Evolutionary conservation across 768 basidiomycete species (phyloP).

Genomic region (Tricholoma sp.): DNA sequence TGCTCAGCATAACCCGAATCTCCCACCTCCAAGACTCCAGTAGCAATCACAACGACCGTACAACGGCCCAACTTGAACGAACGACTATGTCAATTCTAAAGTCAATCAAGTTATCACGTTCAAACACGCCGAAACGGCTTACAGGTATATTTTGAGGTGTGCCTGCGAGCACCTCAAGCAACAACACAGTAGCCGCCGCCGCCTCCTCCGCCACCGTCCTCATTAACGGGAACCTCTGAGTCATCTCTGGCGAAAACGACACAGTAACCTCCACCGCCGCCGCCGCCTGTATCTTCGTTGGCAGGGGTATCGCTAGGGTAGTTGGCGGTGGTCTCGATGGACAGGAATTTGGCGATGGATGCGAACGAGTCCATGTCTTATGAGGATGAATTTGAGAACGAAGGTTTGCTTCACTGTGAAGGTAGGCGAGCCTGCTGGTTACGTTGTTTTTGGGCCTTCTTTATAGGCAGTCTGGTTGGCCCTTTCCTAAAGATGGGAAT

Average conservation of each 20-base stretch:
- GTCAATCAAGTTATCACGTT: too few relatives aligned
- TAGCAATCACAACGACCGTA: too few relatives aligned
- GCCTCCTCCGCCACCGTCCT: constrained; percentile 2
- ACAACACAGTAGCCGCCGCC: constrained; percentile 4
- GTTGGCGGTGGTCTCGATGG: neutral
- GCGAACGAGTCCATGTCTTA: constrained; percentile 6
- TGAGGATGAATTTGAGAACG: constrained; percentile 1
- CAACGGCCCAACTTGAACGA: too few relatives aligned
- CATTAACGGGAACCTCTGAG: constrained; percentile 2
- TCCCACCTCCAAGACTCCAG: too few relatives aligned
- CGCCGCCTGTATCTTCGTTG: constrained; percentile 1
- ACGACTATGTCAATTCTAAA: too few relatives aligned
- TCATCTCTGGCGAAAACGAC: constrained; percentile 2
- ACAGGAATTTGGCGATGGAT: neutral
- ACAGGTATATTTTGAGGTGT: too few relatives aligned
- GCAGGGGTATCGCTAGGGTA: neutral
- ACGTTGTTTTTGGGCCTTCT: too few relatives aligned
- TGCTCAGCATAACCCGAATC: too few relatives aligned
- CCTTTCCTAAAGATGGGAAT: too few relatives aligned
- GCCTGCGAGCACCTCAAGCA: too few relatives aligned
- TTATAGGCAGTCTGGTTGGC: too few relatives aligned
- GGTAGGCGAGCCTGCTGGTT: constrained; percentile 2
- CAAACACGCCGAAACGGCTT: too few relatives aligned
- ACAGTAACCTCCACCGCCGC: neutral
- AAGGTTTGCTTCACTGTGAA: neutral